Evolutionary conservation across 106 monocot species (phyloP).

Genomic region (Ottelia alismoides): DNA sequence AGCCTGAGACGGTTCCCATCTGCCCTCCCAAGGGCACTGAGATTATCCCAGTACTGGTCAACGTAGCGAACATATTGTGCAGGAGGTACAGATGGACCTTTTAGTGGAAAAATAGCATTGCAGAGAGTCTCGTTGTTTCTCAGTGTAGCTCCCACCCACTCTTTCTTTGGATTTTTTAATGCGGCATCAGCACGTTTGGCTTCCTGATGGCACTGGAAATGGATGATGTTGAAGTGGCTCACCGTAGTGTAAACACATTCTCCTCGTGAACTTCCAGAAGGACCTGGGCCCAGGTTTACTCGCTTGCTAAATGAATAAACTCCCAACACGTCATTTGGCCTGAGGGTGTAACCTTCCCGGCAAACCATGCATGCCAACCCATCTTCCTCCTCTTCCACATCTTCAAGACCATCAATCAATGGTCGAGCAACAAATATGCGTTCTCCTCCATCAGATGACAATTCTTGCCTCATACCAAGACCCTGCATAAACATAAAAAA

Average conservation of each 20-base stretch:
- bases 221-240: conserved; percentile 95
- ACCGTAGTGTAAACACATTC: conserved; percentile 96
- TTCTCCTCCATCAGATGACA: conserved; percentile 81
- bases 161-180: conserved; percentile 87
- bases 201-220: conserved; percentile 98
- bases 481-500: conserved; percentile 26
- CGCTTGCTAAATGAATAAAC: conserved; percentile 92
- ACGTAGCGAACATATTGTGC: conserved; percentile 72
- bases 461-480: conserved; percentile 85
- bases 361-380: conserved; percentile 99
- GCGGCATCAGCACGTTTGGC: conserved; percentile 91
- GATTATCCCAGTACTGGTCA: conserved; percentile 95
- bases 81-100: conserved; percentile 68
- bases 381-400: conserved; percentile 90
- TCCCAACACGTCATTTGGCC: conserved; percentile 86
- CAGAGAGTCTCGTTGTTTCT: conserved; percentile 96
- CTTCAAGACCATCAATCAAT: conserved; percentile 79
- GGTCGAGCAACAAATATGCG: conserved; percentile 78
- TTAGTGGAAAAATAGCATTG: conserved; percentile 84
- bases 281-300: conserved; percentile 45
- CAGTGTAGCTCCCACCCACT: conserved; percentile 96
- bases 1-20: conserved; percentile 80
- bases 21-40: conserved; percentile 75
- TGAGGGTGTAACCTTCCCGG: conserved; percentile 80
- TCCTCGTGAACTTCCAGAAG: conserved; percentile 38